phyloP scores from a whole-genome alignment of 2,329 filamentous ascomycete species.

The Diaporthe aspalathi region DNA sequence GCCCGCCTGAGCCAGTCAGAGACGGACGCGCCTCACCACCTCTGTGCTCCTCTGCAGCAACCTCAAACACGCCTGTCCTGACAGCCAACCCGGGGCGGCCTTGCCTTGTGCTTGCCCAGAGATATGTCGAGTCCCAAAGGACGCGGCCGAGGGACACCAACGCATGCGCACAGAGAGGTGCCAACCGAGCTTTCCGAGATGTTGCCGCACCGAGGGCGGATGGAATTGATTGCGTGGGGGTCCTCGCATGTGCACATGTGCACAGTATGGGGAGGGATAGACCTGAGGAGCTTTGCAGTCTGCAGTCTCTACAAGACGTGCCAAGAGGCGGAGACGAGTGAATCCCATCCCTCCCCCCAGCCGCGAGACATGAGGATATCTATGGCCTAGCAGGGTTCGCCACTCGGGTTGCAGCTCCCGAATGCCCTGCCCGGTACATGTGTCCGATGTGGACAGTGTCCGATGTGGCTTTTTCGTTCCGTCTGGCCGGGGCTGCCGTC shows the following conservation, averaged over 20 bases:
- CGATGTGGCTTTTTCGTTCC: conserved; percentile 27
- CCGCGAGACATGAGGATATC: background rate
- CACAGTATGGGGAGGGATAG: background rate
- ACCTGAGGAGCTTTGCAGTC: background rate
- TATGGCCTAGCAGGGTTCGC: too few species aligned
- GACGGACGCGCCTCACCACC: conserved; percentile 32
- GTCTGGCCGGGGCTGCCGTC: conserved; percentile 7
- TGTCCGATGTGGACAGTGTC: conserved; percentile 1
- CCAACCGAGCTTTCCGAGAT: conserved; percentile 19
- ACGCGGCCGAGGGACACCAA: background rate
- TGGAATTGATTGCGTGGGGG: background rate
- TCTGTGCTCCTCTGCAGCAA: conserved; percentile 41
- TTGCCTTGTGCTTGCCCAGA: background rate
- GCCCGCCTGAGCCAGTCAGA: conserved; percentile 33
- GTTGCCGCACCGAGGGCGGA: background rate
- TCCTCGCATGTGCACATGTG: background rate
- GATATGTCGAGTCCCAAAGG: conserved; percentile 15
- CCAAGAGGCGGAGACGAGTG: background rate
- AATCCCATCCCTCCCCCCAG: too few species aligned
- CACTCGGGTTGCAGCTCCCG: background rate
- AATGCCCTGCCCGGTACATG: too few species aligned
- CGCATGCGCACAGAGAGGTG: background rate
- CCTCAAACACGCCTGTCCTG: conserved; percentile 42
- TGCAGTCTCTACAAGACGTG: background rate
- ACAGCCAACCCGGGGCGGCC: background rate